A percentile compares a stretch with the other conserved stretches of the same genome.
Evolutionary conservation across 345 rosid species (phyloP).

Genomic region (Limnanthes douglasii): DNA sequence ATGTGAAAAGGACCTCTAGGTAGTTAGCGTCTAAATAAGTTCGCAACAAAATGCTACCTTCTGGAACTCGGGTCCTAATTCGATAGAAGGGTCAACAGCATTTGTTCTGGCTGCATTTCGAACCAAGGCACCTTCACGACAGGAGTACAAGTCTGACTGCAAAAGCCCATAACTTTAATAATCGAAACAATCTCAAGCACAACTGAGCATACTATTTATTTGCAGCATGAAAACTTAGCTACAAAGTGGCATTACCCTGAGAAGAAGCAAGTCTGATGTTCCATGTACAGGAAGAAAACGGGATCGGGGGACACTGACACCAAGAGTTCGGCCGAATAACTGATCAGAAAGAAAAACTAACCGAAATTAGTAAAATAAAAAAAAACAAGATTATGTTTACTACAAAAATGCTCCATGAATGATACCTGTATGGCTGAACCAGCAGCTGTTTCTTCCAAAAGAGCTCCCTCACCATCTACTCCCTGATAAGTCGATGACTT

Average conservation of each 20-base stretch:
- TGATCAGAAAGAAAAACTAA: no score
- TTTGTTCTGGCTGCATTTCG: conserved; percentile 21
- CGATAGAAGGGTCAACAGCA: conserved; percentile 27
- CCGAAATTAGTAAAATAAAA: background rate
- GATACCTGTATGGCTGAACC: conserved; percentile 24
- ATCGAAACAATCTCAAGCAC: no score
- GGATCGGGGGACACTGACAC: conserved; percentile 28
- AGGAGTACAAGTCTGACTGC: conserved; percentile 47
- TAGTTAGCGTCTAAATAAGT: background rate
- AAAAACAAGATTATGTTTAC: conserved; percentile 6
- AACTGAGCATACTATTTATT: no score
- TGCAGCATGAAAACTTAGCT: conserved; percentile 1
- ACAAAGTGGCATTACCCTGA: conserved; percentile 23
- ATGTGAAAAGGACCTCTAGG: background rate
- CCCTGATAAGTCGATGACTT: conserved; percentile 8
- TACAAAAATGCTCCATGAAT: background rate
- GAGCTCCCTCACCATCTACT: conserved; percentile 6
- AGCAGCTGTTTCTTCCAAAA: conserved; percentile 15
- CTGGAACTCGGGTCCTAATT: conserved; percentile 39
- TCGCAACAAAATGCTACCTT: conserved; percentile 16
- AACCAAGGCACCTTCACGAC: conserved; percentile 20
- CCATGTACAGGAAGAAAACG: conserved; percentile 26
- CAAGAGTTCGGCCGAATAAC: conserved; percentile 28
- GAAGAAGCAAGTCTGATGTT: conserved; percentile 39
- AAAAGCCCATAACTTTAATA: conserved; percentile 7